These are phyloP conservation scores for Sordaria brevicollis DNA, from an alignment of 495 filamentous ascomycete species.

Conservation along the genomic window DNA sequence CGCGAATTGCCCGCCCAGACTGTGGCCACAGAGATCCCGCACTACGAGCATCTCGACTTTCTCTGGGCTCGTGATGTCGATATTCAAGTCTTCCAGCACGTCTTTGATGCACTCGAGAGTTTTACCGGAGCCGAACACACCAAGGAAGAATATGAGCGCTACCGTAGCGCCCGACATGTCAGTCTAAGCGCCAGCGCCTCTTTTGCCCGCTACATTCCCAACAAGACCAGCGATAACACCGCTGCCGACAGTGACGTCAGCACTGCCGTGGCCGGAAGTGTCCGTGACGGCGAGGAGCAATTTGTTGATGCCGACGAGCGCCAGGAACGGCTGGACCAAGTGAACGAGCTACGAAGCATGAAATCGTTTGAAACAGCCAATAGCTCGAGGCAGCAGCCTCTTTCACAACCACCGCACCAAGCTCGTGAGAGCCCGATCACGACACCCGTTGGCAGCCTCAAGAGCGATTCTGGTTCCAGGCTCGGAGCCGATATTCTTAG, in stretches of 20 bases:
- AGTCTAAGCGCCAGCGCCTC: slow-evolving; percentile 20
- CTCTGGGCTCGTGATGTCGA: slow-evolving; percentile 87
- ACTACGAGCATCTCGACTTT: slow-evolving; percentile 96
- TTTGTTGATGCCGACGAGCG: background rate
- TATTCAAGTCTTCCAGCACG: slow-evolving; percentile 75
- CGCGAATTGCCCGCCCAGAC: slow-evolving; percentile 77
- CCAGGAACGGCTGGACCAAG: background rate
- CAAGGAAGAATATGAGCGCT: slow-evolving; percentile 41
- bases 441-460: background rate
- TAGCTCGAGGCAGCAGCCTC: background rate
- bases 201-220: slow-evolving; percentile 15
- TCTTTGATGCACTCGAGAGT: slow-evolving; percentile 73
- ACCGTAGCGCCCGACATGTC: slow-evolving; percentile 25
- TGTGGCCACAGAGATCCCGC: slow-evolving; percentile 68
- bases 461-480: background rate
- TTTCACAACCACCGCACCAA: background rate
- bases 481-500: background rate
- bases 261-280: slow-evolving; percentile 16
- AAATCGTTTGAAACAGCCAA: background rate
- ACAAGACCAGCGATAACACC: slow-evolving; percentile 7
- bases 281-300: slow-evolving; percentile 5
- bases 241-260: slow-evolving; percentile 25
- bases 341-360: background rate
- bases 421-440: slow-evolving; percentile 2
- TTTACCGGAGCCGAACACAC: slow-evolving; percentile 45